A percentile compares a stretch with the other conserved stretches of the same genome.
Conservation (phyloP, 192 early-diverging fungal genomes). For the Entomortierella parvispora region DNA sequence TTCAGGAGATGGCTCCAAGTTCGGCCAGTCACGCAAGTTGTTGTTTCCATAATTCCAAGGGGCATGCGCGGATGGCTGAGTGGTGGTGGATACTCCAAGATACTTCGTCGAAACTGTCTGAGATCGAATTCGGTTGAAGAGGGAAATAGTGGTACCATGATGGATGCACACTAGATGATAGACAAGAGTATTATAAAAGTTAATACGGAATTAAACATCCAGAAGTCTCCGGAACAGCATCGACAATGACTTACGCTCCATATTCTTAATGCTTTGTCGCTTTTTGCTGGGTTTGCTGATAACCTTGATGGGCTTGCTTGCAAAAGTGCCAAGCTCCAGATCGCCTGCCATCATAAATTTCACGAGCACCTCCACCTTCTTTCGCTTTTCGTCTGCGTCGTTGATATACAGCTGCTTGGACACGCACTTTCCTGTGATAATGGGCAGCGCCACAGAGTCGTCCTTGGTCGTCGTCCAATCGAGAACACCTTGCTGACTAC, state of each 20-base stretch:
- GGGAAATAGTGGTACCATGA: slow-evolving; percentile 85
- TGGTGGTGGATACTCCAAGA: slow-evolving; percentile 67
- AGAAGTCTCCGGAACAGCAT: not conserved
- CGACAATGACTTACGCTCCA: slow-evolving; percentile 61
- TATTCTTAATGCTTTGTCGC: slow-evolving; percentile 85
- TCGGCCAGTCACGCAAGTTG: slow-evolving; percentile 48
- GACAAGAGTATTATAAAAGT: not conserved
- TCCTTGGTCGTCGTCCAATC: slow-evolving; percentile 65
- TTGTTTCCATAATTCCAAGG: slow-evolving; percentile 53
- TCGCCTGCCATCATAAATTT: slow-evolving; percentile 74
- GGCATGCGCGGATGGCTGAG: slow-evolving; percentile 46
- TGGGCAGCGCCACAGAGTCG: slow-evolving; percentile 54
- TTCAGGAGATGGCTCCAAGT: slow-evolving; percentile 29
- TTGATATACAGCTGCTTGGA: slow-evolving; percentile 88
- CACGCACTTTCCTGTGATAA: slow-evolving; percentile 77
- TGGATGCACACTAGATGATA: slow-evolving; percentile 79
- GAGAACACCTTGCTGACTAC: slow-evolving; percentile 61
- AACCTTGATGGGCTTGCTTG: slow-evolving; percentile 84
- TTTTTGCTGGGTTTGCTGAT: slow-evolving; percentile 95
- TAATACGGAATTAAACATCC: not conserved
- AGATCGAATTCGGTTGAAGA: slow-evolving; percentile 91
- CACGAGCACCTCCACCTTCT: slow-evolving; percentile 79
- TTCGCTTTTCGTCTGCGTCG: slow-evolving; percentile 87
- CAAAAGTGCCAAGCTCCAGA: slow-evolving; percentile 71
- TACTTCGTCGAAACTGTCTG: slow-evolving; percentile 93